Evolutionary conservation across 331 rosid species (phyloP).

Genomic region (Quercus lobata): DNA sequence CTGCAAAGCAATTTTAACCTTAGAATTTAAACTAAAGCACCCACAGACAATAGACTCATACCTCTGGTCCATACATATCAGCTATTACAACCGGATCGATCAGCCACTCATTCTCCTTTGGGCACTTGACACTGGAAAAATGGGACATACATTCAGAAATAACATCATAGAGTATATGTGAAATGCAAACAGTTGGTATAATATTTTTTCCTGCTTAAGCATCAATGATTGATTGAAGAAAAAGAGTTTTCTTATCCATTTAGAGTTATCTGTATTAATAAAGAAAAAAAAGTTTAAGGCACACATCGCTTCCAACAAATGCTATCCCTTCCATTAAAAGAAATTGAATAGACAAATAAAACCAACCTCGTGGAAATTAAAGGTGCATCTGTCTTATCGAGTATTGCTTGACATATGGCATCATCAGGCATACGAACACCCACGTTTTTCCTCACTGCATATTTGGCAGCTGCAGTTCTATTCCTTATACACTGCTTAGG

Average conservation of each 20-base stretch:
- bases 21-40: neutral
- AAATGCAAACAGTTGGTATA: slow-evolving; percentile 18
- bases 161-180: neutral
- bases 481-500: slow-evolving; percentile 82
- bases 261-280: neutral
- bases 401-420: slow-evolving; percentile 73
- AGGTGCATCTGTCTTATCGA: slow-evolving; percentile 77
- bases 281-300: neutral
- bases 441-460: slow-evolving; percentile 66
- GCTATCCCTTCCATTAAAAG: neutral
- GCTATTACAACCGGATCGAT: slow-evolving; percentile 84
- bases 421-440: slow-evolving; percentile 97
- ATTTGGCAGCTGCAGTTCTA: slow-evolving; percentile 69
- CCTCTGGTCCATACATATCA: slow-evolving; percentile 88
- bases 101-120: slow-evolving; percentile 79
- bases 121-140: slow-evolving; percentile 69
- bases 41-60: slow-evolving; percentile 25
- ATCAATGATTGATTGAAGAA: neutral
- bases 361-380: slow-evolving; percentile 74
- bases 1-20: neutral
- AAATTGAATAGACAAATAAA: slow-evolving; percentile 13
- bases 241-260: neutral
- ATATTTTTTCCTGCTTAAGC: neutral
- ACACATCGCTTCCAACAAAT: neutral
- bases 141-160: neutral